A percentile compares a stretch with the other conserved stretches of the same genome.
Conservation (phyloP, 768 basidiomycete genomes). For the Lentinula guzmanii region DNA sequence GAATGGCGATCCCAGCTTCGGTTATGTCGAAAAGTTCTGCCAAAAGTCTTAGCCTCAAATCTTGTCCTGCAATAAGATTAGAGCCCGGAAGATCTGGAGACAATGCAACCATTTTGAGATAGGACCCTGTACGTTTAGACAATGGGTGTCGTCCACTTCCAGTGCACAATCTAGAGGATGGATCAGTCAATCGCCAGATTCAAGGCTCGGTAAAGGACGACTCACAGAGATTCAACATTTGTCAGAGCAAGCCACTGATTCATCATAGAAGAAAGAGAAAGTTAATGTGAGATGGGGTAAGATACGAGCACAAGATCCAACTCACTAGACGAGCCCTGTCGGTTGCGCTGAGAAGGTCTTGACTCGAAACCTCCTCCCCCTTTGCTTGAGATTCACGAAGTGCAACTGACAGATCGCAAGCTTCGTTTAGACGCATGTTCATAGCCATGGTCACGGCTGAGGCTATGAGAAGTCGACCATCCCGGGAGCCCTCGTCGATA, state of each 20-base stretch:
- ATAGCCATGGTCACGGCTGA: conserved; percentile 37
- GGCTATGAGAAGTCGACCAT: not conserved
- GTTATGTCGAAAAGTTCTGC: conserved; percentile 22
- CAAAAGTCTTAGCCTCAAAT: conserved; percentile 25
- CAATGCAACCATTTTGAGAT: conserved; percentile 19
- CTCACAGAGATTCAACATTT: conserved; percentile 27
- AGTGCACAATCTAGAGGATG: conserved; percentile 23
- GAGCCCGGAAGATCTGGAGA: conserved; percentile 18
- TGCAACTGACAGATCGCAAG: conserved; percentile 22
- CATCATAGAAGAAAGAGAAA: conserved; percentile 6
- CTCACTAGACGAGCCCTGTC: conserved; percentile 33
- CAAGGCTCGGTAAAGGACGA: not conserved
- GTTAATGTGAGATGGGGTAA: not conserved
- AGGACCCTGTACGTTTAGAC: conserved; percentile 21
- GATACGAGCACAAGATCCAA: not conserved
- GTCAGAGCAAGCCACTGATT: conserved; percentile 29
- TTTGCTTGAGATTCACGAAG: conserved; percentile 19
- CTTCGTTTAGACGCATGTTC: conserved; percentile 32
- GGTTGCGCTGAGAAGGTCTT: conserved; percentile 19
- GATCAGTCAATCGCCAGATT: conserved; percentile 13
- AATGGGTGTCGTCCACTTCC: conserved; percentile 30
- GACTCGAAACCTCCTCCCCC: conserved; percentile 14
- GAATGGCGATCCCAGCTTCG: conserved; percentile 20
- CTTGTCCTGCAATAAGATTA: conserved; percentile 18
- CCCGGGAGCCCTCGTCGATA: not conserved